Base-by-base conservation (phyloP, 441 rosid genomes). In the Bocquillonia castaneifolia region DNA sequence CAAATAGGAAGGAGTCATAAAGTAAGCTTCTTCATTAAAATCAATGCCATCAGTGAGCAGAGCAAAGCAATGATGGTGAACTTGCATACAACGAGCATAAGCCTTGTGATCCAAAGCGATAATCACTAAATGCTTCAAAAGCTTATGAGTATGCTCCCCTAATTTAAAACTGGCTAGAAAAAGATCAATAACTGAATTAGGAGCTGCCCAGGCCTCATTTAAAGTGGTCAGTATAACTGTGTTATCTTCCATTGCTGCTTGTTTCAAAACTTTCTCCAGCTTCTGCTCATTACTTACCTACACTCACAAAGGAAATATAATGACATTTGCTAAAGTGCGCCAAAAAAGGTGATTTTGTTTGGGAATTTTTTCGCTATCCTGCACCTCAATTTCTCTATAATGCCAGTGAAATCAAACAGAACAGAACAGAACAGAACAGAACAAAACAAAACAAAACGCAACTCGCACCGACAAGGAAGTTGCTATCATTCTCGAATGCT, bases 191-290 rank as follows among this genome's bases (percentile, higher is more conserved):
- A 88, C 77, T 5, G 91, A 81, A 74, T 79, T 78, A 6, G 90
- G 87, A 63, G 76, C 78, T 5, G 94, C 86, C 98, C 97, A 93
- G 10, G 97, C 98, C 57, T 86, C 86, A 61, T 93, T 93, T 53
- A 90, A 60, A 51, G 93, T 86, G 14, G 98, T 86, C 51, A 90
- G 73, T 63, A 93, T 84, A 58, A 93, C 93, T 10, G 98, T 88
- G 22, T 73, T 73, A 56, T 86, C 82, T 47, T 72, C 68, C 89
- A 76, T 86, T 0, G 97, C 84, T 20, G 97, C 97, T 9, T 77
- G 77, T 63, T 71, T 79, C 82, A 90, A 59, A 26, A 90, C 84
- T 45, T 69, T 86, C 44, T 83, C 86, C 29, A 92, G 81, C 78
- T 64, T 83, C 47, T 80, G 72, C 44, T 86, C 86, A 68, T 80